Base-by-base conservation (phyloP, 164 flowering plant species). In the Annona cherimola region DNA sequence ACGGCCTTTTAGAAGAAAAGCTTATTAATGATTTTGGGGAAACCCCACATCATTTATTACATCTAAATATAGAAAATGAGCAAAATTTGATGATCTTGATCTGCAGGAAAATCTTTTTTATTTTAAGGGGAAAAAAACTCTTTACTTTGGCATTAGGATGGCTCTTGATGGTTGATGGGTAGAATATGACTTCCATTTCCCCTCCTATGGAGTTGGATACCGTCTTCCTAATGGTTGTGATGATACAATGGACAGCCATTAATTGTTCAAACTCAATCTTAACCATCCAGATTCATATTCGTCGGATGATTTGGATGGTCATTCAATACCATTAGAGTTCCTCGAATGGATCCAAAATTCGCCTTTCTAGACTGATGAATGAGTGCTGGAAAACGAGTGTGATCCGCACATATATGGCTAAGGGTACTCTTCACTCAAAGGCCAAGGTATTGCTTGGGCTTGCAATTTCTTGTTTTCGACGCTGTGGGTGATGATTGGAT, bases 391-490 rank as follows among this genome's bases (percentile, higher is more conserved):
- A 16, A 14, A 3, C 9, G 18, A 41, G 8, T 9, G 55, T 35
- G 26, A 68, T 43, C 50, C 39, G n/a, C 14, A 46, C 44, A 69
- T 26, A 4, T 12, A 12, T 7, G 9, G 11, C 35, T 63, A 5
- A 26, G 62, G 69, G 73, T 42, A 45, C 60, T 42, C 76, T 79
- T 80, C 77, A 77, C 83, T 78, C 83, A 67, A 80, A 69, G 72
- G 63, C 35, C 35, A 26, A 26, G 35, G 35, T 26, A 1, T 76
- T 82, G 76, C 83, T 77, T 80, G 76, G 60, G 63, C 55, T 39
- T 66, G 82, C 75, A 80, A 78, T 77, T 84, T 80, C 81, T 82
- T 77, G 82, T 77, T 79, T 81, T 77, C 85, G 79, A 84, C 81
- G 77, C 72, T 74, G 79, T 39, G 69, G 70, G 72, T 81, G 72